These are phyloP conservation scores for Astrothelium macrocarpum DNA, from an alignment of 495 filamentous ascomycete genomes.

Conservation along the genomic window DNA sequence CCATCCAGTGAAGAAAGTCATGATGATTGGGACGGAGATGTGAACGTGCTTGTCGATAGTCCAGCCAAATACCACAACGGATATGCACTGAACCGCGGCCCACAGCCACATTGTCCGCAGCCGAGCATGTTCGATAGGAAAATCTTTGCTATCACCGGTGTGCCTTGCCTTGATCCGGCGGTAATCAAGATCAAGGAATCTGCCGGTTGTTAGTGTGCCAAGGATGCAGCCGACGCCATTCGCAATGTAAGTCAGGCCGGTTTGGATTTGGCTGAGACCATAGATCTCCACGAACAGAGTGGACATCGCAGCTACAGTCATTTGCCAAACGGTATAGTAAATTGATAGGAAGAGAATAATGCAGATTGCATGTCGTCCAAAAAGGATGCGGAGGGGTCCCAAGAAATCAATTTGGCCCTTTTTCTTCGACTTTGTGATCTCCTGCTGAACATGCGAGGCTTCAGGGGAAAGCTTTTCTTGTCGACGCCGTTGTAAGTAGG, in stretches of 20 bases:
- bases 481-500: neutral
- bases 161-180: neutral
- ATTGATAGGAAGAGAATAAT: slow-evolving; percentile 27
- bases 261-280: slow-evolving; percentile 23
- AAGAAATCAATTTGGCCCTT: slow-evolving; percentile 21
- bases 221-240: slow-evolving; percentile 25
- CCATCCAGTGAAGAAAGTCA: slow-evolving; percentile 24
- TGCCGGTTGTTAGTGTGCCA: slow-evolving; percentile 25
- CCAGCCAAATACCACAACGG: slow-evolving; percentile 26
- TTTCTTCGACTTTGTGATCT: neutral
- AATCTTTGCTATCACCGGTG: slow-evolving; percentile 18
- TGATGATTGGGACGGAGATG: slow-evolving; percentile 23
- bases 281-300: slow-evolving; percentile 23
- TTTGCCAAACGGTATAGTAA: slow-evolving; percentile 26
- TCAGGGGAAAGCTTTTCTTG: neutral
- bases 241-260: slow-evolving; percentile 29
- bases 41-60: slow-evolving; percentile 18
- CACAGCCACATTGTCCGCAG: slow-evolving; percentile 20
- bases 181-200: slow-evolving; percentile 29
- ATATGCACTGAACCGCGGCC: slow-evolving; percentile 7
- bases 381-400: slow-evolving; percentile 25
- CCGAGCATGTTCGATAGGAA: slow-evolving; percentile 25
- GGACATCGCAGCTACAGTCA: slow-evolving; percentile 19
- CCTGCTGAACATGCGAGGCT: neutral
- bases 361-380: slow-evolving; percentile 25